A percentile compares a stretch with the other conserved stretches of the same genome.
phyloP scores from a whole-genome alignment of 1,284 basidiomycete species.

The Ganoderma multipileum region DNA sequence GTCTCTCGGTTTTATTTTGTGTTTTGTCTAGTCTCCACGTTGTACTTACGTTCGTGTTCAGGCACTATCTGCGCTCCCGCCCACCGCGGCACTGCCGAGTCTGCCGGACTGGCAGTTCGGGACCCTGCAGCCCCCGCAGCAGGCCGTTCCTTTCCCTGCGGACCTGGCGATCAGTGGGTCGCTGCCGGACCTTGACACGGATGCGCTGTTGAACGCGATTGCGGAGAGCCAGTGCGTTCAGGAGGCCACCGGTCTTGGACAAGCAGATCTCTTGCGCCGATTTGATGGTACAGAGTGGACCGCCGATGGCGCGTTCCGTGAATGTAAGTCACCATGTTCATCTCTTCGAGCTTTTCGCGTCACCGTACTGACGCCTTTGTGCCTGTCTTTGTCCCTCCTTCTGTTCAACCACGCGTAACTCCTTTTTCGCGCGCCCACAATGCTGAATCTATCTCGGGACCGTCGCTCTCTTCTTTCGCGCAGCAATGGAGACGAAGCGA shows the following conservation, averaged over 20 bases:
- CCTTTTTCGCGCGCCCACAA: background rate
- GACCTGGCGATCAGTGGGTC: constrained; percentile 33
- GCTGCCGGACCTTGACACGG: constrained; percentile 55
- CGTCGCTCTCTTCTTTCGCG: background rate
- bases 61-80: constrained; percentile 29
- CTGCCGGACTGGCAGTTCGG: constrained; percentile 40
- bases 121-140: constrained; percentile 44
- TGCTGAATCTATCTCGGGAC: background rate
- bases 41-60: background rate
- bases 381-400: background rate
- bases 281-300: constrained; percentile 70
- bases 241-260: constrained; percentile 68
- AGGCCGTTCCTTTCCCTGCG: constrained; percentile 44
- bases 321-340: constrained; percentile 60
- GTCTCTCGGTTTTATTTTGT: constrained; percentile 16
- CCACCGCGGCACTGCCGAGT: constrained; percentile 24
- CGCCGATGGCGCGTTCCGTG: constrained; percentile 74
- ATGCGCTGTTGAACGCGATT: constrained; percentile 61
- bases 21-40: background rate
- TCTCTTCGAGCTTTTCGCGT: background rate
- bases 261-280: constrained; percentile 57
- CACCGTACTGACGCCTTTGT: background rate
- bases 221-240: constrained; percentile 60
- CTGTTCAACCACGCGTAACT: background rate
- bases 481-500: constrained; percentile 67